Percentiles rank a stretch among this genome's conserved stretches.
Evolutionary conservation across 441 rosid species (phyloP).

Genomic region (Brassica hybrid): DNA sequence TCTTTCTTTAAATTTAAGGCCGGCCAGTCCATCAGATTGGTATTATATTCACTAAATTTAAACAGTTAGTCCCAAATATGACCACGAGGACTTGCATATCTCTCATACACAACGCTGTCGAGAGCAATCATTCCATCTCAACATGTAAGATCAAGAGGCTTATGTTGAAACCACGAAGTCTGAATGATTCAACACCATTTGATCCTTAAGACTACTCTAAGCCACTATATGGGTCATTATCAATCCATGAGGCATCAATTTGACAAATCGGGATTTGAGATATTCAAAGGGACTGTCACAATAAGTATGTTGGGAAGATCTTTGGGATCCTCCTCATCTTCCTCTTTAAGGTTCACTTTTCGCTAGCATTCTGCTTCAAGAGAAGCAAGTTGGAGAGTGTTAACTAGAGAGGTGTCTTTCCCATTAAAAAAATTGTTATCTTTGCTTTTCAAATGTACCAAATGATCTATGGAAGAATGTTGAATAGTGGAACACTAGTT

Average conservation of each 20-base stretch:
- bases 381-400: background rate
- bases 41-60: background rate
- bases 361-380: background rate
- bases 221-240: background rate
- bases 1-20: background rate
- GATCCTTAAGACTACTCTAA: background rate
- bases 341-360: background rate
- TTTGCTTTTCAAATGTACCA: background rate
- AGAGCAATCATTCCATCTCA: background rate
- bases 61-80: background rate
- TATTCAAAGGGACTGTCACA: background rate
- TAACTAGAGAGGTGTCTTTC: background rate
- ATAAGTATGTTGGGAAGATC: background rate
- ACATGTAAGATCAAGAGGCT: background rate
- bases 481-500: background rate
- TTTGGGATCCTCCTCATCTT: background rate
- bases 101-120: background rate
- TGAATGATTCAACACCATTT: background rate
- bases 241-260: background rate
- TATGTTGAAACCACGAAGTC: background rate
- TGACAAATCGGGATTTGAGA: background rate
- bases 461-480: background rate
- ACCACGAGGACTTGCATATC: background rate
- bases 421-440: no score
- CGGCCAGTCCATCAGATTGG: background rate